Percentiles rank a stretch among this genome's conserved stretches.
phyloP scores from a whole-genome alignment of 371 early-diverging fungal genomes.

The Apophysomyces ossiformis region DNA sequence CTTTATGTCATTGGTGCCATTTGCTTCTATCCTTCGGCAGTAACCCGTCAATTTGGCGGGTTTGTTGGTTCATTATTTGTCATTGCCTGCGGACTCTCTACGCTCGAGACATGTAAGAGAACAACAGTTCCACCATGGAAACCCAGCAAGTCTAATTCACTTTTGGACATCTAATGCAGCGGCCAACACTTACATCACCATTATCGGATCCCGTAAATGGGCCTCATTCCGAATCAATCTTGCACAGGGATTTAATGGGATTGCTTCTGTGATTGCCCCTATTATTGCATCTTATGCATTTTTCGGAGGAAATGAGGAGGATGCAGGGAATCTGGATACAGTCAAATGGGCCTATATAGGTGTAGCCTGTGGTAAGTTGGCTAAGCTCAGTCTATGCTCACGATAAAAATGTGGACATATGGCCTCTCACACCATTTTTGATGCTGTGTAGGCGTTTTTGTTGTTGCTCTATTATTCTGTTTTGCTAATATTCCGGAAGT shows the following conservation, averaged over 20 bases:
- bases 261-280: slow-evolving; percentile 50
- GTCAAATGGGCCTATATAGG: slow-evolving; percentile 56
- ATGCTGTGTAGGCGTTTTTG: slow-evolving; percentile 32
- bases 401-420: no score
- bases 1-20: slow-evolving; percentile 53
- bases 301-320: slow-evolving; percentile 37
- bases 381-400: no score
- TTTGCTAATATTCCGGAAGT: slow-evolving; percentile 51
- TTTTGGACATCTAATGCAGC: slow-evolving; percentile 21
- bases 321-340: slow-evolving; percentile 29
- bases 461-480: slow-evolving; percentile 42
- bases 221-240: slow-evolving; percentile 48
- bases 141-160: not conserved
- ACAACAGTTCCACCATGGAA: not conserved
- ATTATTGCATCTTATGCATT: slow-evolving; percentile 54
- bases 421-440: not conserved
- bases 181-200: slow-evolving; percentile 51
- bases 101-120: slow-evolving; percentile 51
- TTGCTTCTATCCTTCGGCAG: slow-evolving; percentile 52
- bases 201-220: slow-evolving; percentile 41
- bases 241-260: slow-evolving; percentile 53
- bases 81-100: slow-evolving; percentile 52
- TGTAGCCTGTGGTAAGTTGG: slow-evolving; percentile 42
- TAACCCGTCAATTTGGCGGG: slow-evolving; percentile 39
- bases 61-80: slow-evolving; percentile 52